A percentile compares a stretch with the other conserved stretches of the same genome.
These are phyloP conservation scores for Hamamelis virginiana DNA, from an alignment of 164 flowering plant genomes.

Conservation along the genomic window DNA sequence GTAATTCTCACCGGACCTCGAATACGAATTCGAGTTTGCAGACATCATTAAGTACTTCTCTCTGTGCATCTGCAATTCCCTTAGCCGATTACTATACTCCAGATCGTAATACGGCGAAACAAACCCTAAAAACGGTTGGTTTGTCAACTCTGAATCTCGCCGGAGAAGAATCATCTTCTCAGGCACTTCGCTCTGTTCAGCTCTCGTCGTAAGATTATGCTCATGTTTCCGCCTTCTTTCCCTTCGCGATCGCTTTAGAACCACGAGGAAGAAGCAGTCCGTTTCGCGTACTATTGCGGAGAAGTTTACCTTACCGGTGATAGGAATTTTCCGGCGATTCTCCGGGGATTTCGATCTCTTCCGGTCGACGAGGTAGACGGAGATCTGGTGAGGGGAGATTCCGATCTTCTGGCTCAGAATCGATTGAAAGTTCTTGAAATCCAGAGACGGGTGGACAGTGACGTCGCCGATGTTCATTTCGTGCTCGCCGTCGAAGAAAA, in stretches of 20 bases:
- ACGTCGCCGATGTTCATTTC: slow-evolving; percentile 51
- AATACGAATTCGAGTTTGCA: slow-evolving; percentile 12
- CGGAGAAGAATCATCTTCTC: slow-evolving; percentile 26
- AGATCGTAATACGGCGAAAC: slow-evolving; percentile 10
- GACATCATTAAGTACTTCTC: slow-evolving; percentile 30
- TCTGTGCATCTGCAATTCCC: slow-evolving; percentile 24
- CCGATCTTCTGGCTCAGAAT: slow-evolving; percentile 48
- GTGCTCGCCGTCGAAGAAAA: slow-evolving; percentile 59
- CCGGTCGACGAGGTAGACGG: slow-evolving; percentile 35
- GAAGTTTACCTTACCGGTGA: slow-evolving; percentile 46
- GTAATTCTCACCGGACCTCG: neutral
- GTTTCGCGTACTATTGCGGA: slow-evolving; percentile 23
- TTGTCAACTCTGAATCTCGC: slow-evolving; percentile 1
- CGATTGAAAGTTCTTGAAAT: slow-evolving; percentile 40
- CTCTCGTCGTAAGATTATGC: neutral
- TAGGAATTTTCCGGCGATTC: slow-evolving; percentile 27
- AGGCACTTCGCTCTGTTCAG: slow-evolving; percentile 1
- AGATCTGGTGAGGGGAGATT: slow-evolving; percentile 54
- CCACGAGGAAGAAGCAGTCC: slow-evolving; percentile 35
- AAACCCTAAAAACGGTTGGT: neutral
- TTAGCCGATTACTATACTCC: slow-evolving; percentile 16
- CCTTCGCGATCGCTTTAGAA: slow-evolving; percentile 24
- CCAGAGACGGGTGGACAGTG: slow-evolving; percentile 22
- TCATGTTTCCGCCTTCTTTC: slow-evolving; percentile 15
- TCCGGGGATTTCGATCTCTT: slow-evolving; percentile 11